Percentiles rank a stretch among this genome's conserved stretches.
phyloP scores from a whole-genome alignment of 1,139 yeast species.

The Candida gigantensis region DNA sequence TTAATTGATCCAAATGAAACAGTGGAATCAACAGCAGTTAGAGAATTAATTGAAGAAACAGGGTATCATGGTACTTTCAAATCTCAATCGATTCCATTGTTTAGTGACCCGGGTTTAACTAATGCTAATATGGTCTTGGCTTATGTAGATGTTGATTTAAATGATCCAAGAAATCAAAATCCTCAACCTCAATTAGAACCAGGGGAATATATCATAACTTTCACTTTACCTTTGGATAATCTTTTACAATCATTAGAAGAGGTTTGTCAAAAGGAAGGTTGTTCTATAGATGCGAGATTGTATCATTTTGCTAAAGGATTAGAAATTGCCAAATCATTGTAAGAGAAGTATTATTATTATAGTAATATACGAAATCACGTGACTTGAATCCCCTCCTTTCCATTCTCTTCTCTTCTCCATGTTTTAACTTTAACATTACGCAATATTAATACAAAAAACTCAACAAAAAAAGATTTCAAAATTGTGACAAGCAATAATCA shows the following conservation, averaged over 20 bases:
- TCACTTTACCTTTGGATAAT: conserved; percentile 60
- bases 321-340: conserved; percentile 18
- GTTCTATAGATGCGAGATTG: conserved; percentile 80
- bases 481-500: no score
- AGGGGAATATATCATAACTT: conserved; percentile 84
- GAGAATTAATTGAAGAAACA: conserved; percentile 90
- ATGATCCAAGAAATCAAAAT: conserved; percentile 59
- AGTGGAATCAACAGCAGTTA: conserved; percentile 74
- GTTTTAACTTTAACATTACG: conserved; percentile 3
- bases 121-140: conserved; percentile 86
- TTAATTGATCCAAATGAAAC: conserved; percentile 82
- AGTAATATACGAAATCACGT: background rate
- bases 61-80: conserved; percentile 74
- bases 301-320: conserved; percentile 82
- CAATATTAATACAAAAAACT: background rate
- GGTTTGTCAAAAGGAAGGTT: conserved; percentile 60
- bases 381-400: background rate
- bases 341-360: no score
- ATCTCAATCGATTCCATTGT: conserved; percentile 55
- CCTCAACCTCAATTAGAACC: conserved; percentile 82
- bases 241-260: conserved; percentile 57
- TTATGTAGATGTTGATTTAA: conserved; percentile 73
- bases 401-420: background rate
- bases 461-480: conserved; percentile 1
- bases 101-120: conserved; percentile 92